Evolutionary conservation across 768 basidiomycete species (phyloP).

Genomic region (Tephrocybe rancida): DNA sequence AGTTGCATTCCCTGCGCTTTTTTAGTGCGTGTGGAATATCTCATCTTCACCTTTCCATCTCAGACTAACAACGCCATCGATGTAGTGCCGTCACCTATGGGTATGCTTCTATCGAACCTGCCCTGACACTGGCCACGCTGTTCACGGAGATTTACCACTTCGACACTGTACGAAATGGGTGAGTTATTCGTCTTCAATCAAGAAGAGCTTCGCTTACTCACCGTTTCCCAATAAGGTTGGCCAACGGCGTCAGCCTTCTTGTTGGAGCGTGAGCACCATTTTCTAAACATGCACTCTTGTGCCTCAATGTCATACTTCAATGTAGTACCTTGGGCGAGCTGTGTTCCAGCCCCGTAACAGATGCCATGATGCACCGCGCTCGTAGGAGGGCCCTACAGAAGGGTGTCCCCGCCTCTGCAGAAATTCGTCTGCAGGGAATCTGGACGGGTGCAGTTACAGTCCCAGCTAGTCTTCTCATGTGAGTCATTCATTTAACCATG

Average conservation of each 20-base stretch:
- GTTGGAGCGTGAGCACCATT: slow-evolving; percentile 32
- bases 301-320: not conserved
- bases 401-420: slow-evolving; percentile 28
- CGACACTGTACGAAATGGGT: slow-evolving; percentile 40
- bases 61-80: not conserved
- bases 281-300: not conserved
- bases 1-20: slow-evolving; percentile 37
- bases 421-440: slow-evolving; percentile 39
- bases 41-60: not conserved
- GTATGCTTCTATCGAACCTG: slow-evolving; percentile 41
- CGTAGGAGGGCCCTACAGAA: slow-evolving; percentile 26
- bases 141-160: slow-evolving; percentile 41
- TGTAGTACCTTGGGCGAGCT: slow-evolving; percentile 35
- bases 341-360: slow-evolving; percentile 38
- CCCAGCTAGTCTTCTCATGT: slow-evolving; percentile 37
- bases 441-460: slow-evolving; percentile 40
- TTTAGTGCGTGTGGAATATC: slow-evolving; percentile 27
- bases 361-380: slow-evolving; percentile 36
- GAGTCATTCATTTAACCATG: not conserved
- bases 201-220: not conserved
- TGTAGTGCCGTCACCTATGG: slow-evolving; percentile 37
- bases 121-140: slow-evolving; percentile 37
- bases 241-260: slow-evolving; percentile 37
- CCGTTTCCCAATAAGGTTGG: slow-evolving; percentile 24
- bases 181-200: not conserved